Evolutionary conservation across 805 yeast species (phyloP).

Genomic region (Barnettozyma pratensis): DNA sequence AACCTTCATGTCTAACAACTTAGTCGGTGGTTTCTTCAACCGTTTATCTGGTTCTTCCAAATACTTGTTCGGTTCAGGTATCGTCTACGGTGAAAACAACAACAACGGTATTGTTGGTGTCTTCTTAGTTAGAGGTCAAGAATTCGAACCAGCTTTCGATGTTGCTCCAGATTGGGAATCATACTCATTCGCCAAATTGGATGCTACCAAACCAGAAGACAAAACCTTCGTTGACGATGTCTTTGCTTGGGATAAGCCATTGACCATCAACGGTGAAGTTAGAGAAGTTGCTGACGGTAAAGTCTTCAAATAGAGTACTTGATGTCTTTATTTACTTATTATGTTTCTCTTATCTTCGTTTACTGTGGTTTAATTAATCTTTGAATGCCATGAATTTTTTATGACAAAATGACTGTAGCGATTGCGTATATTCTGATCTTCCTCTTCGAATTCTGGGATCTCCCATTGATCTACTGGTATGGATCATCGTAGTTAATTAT

Average conservation of each 20-base stretch:
- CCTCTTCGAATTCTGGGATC: no score
- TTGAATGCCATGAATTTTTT: neutral
- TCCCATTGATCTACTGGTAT: no score
- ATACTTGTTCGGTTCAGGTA: slow-evolving; percentile 88
- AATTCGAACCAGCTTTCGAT: slow-evolving; percentile 82
- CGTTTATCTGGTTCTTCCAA: slow-evolving; percentile 89
- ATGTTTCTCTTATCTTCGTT: neutral
- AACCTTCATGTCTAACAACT: slow-evolving; percentile 97
- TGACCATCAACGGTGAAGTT: slow-evolving; percentile 68
- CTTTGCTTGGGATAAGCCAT: slow-evolving; percentile 99
- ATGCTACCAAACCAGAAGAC: slow-evolving; percentile 69
- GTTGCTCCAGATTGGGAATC: slow-evolving; percentile 99
- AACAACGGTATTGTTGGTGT: slow-evolving; percentile 96
- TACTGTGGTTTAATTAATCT: neutral
- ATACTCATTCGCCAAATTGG: slow-evolving; percentile 77
- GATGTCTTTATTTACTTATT: neutral
- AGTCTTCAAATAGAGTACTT: slow-evolving; percentile 71
- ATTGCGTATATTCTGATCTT: no score
- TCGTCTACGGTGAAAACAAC: slow-evolving; percentile 98
- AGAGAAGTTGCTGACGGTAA: slow-evolving; percentile 95
- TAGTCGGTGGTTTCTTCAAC: slow-evolving; percentile 96
- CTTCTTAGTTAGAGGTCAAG: slow-evolving; percentile 94
- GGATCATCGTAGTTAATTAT: no score
- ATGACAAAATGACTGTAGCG: neutral
- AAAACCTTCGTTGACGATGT: slow-evolving; percentile 79